Conservation (phyloP, 441 rosid species). For the Bocquillonia castaneifolia region DNA sequence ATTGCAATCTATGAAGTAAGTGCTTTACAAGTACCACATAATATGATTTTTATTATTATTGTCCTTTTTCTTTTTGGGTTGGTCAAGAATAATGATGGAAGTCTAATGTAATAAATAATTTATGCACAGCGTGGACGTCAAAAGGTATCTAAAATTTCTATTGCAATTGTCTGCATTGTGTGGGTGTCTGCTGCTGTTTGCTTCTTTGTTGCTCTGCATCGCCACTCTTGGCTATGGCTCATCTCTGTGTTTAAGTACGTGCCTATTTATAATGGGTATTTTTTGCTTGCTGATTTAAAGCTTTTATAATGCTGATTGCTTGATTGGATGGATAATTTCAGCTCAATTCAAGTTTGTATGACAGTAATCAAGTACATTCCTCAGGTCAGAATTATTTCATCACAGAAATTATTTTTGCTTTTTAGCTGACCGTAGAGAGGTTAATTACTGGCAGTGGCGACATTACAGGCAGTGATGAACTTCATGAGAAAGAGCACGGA, state of each 20-base stretch:
- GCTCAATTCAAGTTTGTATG: constrained; percentile 88
- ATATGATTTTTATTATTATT: background rate
- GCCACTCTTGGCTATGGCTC: constrained; percentile 85
- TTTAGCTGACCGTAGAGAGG: too few relatives aligned
- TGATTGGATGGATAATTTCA: constrained; percentile 40
- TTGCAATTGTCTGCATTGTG: constrained; percentile 47
- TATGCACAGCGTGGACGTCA: constrained; percentile 73
- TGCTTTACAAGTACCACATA: constrained; percentile 1
- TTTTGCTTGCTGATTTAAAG: too few relatives aligned
- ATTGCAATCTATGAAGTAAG: constrained; percentile 77
- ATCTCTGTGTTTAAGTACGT: constrained; percentile 78
- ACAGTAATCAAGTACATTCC: constrained; percentile 83
- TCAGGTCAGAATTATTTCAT: constrained; percentile 50
- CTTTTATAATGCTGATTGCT: too few relatives aligned
- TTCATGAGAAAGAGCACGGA: constrained; percentile 82
- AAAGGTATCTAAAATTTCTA: constrained; percentile 61
- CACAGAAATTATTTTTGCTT: too few relatives aligned
- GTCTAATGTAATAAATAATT: constrained; percentile 9
- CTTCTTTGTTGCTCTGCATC: constrained; percentile 67
- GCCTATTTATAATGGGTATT: too few relatives aligned
- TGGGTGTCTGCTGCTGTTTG: constrained; percentile 68
- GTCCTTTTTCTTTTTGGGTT: background rate
- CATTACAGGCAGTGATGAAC: constrained; percentile 80
- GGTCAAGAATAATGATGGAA: too few relatives aligned
- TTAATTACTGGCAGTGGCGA: too few relatives aligned